Base-by-base conservation (phyloP, 2,329 filamentous ascomycete genomes). In the Cladophialophora bantiana region DNA sequence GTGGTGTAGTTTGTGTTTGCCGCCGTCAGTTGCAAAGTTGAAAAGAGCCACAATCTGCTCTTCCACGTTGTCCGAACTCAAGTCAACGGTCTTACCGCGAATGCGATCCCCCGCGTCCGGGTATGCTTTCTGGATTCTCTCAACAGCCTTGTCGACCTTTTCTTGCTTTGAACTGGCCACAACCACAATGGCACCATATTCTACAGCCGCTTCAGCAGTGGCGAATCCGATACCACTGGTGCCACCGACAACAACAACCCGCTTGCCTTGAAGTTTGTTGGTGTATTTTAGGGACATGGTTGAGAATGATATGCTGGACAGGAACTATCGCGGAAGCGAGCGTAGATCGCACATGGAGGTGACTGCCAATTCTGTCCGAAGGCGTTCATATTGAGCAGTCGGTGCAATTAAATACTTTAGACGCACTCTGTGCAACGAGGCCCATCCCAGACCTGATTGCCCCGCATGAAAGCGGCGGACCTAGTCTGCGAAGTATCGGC, bases 181-280 rank as follows among this genome's bases (percentile, higher is more conserved):
- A 35, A 79, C 80, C 36, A 87, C 78, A 35, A 75, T 75, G 62
- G 81, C 81, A 69, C 82, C 83, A 68, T 81, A 76, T 68, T 85
- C 84, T 59, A 86, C 73, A 53, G 76, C 75, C 3, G 82, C 82
- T 79, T 85, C 81, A 61, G 84, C 84, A 7, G 83, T 80, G 65
- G 74, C 76, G 72, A 80, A 85, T 45, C 85, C 85, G 48, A 87
- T 82, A 62, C 85, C 85, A 53, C 79, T 78, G 40, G 81, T 82
- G 45, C 83, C 84, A 20, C 85, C 85, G 31, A 86, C 77, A 68
- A 87, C 75, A 62, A 87, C 78, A 62, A 86, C 76, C 38, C 79
- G 81, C 34, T 77, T 74, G 69, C 74, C 75, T 18, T 76, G 68
- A 36, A 86, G 82, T 73, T 84, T 85, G 71, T 77, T 77, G 18